Evolutionary conservation across 108 stramenopile genomes (phyloP).

Genomic region (Cyclotella cryptica): DNA sequence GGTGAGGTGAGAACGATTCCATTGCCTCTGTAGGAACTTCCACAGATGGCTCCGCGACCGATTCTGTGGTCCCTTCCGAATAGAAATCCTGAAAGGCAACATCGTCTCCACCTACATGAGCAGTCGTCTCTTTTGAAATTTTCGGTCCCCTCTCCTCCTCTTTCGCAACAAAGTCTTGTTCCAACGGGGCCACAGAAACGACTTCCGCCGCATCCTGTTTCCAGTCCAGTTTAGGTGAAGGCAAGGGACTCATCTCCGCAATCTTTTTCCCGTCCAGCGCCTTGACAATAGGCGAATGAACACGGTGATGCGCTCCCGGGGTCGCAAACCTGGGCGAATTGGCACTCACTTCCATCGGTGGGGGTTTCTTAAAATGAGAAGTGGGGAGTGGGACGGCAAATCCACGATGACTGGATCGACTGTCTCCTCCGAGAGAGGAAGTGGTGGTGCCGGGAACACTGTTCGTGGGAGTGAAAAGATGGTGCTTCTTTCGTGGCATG

Average conservation of each 20-base stretch:
- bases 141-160: not conserved
- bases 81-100: no score
- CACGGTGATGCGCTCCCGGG: not conserved
- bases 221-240: constrained; percentile 11
- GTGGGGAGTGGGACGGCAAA: not conserved
- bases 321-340: not conserved
- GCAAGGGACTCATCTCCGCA: constrained; percentile 17
- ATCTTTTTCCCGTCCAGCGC: constrained; percentile 1
- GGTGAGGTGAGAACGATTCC: no score
- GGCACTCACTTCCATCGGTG: constrained; percentile 27
- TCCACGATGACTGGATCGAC: constrained; percentile 10
- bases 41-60: no score
- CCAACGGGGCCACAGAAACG: not conserved
- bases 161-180: not conserved
- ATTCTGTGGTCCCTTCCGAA: no score
- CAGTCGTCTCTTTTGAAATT: not conserved
- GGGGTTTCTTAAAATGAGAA: constrained; percentile 24
- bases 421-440: constrained; percentile 9
- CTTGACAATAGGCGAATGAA: not conserved
- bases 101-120: not conserved
- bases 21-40: no score
- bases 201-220: not conserved
- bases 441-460: not conserved
- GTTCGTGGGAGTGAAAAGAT: not conserved
- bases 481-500: constrained; percentile 13